Evolutionary conservation across 2,329 filamentous ascomycete genomes (phyloP), one percentile per base, ranked within the genome.

Genomic region (Coniella vitis): DNA sequence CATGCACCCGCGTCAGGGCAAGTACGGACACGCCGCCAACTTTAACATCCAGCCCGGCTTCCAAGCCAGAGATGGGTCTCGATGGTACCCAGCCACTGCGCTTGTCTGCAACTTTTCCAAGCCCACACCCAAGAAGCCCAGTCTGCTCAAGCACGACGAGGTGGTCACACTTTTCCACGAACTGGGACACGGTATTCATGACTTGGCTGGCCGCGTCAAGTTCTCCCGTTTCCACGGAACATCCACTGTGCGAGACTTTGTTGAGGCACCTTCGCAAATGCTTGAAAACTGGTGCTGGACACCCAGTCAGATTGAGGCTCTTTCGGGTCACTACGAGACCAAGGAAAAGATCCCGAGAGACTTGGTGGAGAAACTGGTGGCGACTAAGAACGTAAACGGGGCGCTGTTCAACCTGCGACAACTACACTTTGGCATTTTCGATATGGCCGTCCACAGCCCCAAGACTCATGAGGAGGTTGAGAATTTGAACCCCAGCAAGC

Each of bases 31-130:
- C 60, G 87, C 87, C 5, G 87, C 87, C 60, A 91, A 91, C 71
- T 91, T 93, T 71, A 87, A 83, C 65, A 66, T 93, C 2, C 82
- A 88, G 65, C 85, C 86, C 1, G 85, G 85, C 20, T 89, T 78
- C 66, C 68, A 81, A 48, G 71, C 76, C 49, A 71, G 78, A 45
- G 79, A 89, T 52, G 86, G 86, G 38, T 43, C 79, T 32, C 77
- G 86, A 47, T 76, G 81, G 49, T 90, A 90, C 63, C 86, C 87
- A 5, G 84, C 84, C 1, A 91, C 87, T 0, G 85, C 87, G 1
- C 72, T 91, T 10, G 86, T 91, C 10, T 91, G 87, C 76, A 91
- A 91, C 69, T 91, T 91, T 65, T 86, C 82, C 62, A 90, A 90
- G 67, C 84, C 87, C 2, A 86, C 84, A 1, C 70, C 79, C 9